Base-by-base conservation (phyloP, 2,329 filamentous ascomycete species). In the Diaporthe helianthi region DNA sequence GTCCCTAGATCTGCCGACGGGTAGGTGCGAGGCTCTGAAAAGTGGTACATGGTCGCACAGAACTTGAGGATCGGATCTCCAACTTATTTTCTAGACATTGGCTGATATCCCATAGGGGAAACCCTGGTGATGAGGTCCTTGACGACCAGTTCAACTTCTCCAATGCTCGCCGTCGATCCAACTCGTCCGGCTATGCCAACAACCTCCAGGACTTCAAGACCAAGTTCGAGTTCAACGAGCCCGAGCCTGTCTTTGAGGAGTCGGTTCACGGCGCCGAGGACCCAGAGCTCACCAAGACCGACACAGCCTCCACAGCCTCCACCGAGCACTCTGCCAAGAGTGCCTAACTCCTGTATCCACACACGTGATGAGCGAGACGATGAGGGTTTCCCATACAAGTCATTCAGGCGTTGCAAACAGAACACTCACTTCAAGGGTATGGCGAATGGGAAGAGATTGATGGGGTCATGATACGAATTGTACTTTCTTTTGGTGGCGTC, bases 161-260 rank as follows among this genome's bases (percentile, higher is more conserved):
- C 84, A 96, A 98, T 76, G 85, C 92, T 69, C 93, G 95, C 73
- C 96, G 95, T 79, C 94, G 93, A 80, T 97, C 93, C 82, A 98
- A 98, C 85, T 95, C 92, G 79, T 94, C 91, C 83, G 90, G 87
- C 76, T 87, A 91, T 75, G 90, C 89, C 67, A 87, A 89, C 76
- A 85, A 89, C 75, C 83, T 93, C 75, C 86, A 88, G 71, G 89
- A 94, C 79, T 93, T 97, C 84, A 97, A 96, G 87, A 97, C 94
- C 82, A 99, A 99, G 84, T 98, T 98, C 79, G 96, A 99, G 82
- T 85, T 92, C 75, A 87, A 93, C 78, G 96, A 98, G 76, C 86
- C 89, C 22, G 95, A 98, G 77, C 94, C 94, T 49, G 92, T 97
- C 77, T 97, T 97, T 74, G 94, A 98, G 80, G 94, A 98, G 81